phyloP scores from a whole-genome alignment of 129 eudicot genomes.

The Silybum marianum region DNA sequence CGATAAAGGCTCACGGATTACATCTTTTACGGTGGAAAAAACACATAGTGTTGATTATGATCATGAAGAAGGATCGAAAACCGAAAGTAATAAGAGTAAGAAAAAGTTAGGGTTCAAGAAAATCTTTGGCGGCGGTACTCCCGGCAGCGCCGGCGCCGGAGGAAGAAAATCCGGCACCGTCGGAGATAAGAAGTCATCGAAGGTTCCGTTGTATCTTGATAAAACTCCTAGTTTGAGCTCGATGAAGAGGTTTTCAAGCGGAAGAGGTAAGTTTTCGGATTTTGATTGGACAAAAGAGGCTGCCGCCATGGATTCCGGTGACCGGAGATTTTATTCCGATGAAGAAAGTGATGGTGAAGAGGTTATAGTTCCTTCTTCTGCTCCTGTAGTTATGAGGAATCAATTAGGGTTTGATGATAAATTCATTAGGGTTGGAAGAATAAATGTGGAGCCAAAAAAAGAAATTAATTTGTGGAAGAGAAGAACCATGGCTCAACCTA shows the following conservation, averaged over 20 bases:
- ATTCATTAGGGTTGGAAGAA: constrained; percentile 27
- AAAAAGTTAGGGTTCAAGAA: constrained; percentile 35
- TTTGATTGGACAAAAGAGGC: constrained; percentile 55
- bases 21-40: constrained; percentile 1
- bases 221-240: constrained; percentile 48
- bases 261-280: constrained; percentile 45
- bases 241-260: constrained; percentile 69
- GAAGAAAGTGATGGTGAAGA: constrained; percentile 52
- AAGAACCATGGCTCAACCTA: constrained; percentile 83
- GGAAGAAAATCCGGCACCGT: constrained; percentile 27
- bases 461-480: constrained; percentile 89
- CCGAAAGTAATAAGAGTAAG: constrained; percentile 35
- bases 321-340: constrained; percentile 35
- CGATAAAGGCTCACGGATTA: neutral
- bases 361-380: constrained; percentile 54
- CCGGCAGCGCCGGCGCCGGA: constrained; percentile 13
- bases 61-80: neutral
- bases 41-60: constrained; percentile 5
- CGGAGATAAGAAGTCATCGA: constrained; percentile 3
- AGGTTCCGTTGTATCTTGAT: constrained; percentile 23
- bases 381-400: constrained; percentile 53
- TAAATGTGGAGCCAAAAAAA: constrained; percentile 59
- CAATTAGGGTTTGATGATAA: constrained; percentile 34
- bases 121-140: constrained; percentile 15
- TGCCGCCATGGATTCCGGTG: constrained; percentile 43